A percentile compares a stretch with the other conserved stretches of the same genome.
Conservation (phyloP, 2,329 filamentous ascomycete genomes). For the Calonectria hawksworthii region DNA sequence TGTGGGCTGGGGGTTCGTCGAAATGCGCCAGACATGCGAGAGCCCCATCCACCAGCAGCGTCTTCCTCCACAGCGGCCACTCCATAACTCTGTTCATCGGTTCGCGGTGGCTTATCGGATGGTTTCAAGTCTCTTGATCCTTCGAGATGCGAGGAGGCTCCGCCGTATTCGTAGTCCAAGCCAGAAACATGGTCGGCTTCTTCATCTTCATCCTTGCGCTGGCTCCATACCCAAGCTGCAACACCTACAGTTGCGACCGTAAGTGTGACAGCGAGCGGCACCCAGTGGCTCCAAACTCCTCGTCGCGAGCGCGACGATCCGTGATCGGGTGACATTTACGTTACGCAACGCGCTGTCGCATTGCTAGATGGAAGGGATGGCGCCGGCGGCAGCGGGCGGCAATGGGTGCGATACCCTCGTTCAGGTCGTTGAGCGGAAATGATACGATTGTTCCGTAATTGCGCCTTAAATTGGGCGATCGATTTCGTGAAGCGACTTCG, state of each 20-base stretch:
- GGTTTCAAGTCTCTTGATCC: constrained; percentile 55
- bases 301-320: constrained; percentile 71
- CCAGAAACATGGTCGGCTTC: constrained; percentile 67
- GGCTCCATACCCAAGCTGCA: constrained; percentile 94
- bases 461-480: constrained; percentile 17
- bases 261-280: constrained; percentile 88
- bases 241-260: constrained; percentile 89
- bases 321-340: constrained; percentile 73
- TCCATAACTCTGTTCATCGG: constrained; percentile 60
- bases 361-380: constrained; percentile 45
- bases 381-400: constrained; percentile 39
- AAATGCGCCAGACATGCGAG: constrained; percentile 85
- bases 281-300: constrained; percentile 84
- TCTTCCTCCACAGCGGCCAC: constrained; percentile 47
- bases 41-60: constrained; percentile 72
- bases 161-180: constrained; percentile 66
- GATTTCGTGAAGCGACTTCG: constrained; percentile 21
- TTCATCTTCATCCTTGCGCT: constrained; percentile 82
- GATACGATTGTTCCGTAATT: constrained; percentile 18
- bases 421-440: constrained; percentile 18
- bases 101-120: constrained; percentile 54
- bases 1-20: constrained; percentile 88
- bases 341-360: constrained; percentile 54
- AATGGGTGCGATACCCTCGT: constrained; percentile 28
- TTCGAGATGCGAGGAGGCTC: constrained; percentile 66